These are phyloP conservation scores for Dryas integrifolia DNA, from an alignment of 331 rosid species.

Conservation along the genomic window DNA sequence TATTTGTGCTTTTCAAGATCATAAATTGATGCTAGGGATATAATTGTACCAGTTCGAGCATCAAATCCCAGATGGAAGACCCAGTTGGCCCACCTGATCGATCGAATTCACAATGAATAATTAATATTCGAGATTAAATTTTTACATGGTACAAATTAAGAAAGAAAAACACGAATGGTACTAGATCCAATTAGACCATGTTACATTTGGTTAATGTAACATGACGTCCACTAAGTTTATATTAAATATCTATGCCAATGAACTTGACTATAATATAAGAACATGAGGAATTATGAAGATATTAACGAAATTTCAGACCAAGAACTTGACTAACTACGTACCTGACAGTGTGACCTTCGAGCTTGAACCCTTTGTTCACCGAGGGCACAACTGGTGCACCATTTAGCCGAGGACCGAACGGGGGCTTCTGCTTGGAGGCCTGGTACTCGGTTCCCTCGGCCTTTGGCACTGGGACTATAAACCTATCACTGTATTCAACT, in stretches of 20 bases:
- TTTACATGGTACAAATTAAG: too few species aligned
- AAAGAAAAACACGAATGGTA: too few species aligned
- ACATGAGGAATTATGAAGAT: too few species aligned
- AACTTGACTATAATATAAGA: too few species aligned
- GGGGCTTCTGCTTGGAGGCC: constrained; percentile 46
- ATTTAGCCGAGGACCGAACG: constrained; percentile 47
- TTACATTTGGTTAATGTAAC: too few species aligned
- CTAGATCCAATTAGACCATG: too few species aligned
- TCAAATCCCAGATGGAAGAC: constrained; percentile 54
- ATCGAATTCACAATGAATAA: background rate
- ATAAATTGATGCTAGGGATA: constrained; percentile 55
- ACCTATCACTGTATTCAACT: constrained; percentile 47
- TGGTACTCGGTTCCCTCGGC: constrained; percentile 55
- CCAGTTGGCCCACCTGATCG: constrained; percentile 68
- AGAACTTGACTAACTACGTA: background rate
- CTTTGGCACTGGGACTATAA: constrained; percentile 42
- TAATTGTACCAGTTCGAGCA: constrained; percentile 43
- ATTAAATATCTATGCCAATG: too few species aligned
- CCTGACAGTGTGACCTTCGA: constrained; percentile 49
- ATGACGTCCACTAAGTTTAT: too few species aligned
- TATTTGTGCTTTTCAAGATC: constrained; percentile 38
- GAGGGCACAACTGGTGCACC: constrained; percentile 24
- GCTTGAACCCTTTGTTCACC: constrained; percentile 41
- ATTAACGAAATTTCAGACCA: too few species aligned
- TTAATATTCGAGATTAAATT: too few species aligned